Percentiles rank a stretch among this genome's conserved stretches.
Conservation (phyloP, 2,329 filamentous ascomycete genomes). For the Fusarium subglutinans region DNA sequence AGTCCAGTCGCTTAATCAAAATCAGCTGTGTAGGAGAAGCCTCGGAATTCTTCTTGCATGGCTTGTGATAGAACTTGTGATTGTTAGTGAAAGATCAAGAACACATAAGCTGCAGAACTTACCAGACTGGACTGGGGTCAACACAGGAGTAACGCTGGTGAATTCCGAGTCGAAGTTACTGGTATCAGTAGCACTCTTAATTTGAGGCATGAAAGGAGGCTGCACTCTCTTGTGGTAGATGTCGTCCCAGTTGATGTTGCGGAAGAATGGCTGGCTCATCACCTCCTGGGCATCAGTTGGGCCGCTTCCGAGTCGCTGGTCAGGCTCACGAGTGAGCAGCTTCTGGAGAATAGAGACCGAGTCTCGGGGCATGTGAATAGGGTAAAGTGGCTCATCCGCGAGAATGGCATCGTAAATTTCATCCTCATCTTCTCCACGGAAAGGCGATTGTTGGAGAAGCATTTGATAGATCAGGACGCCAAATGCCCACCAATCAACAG, state of each 20-base stretch:
- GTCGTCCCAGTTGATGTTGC: constrained; percentile 98
- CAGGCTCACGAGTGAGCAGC: constrained; percentile 92
- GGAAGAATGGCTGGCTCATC: constrained; percentile 98
- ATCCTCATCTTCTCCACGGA: constrained; percentile 98
- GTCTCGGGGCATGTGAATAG: constrained; percentile 98
- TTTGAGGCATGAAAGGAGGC: constrained; percentile 88
- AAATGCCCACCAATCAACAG: constrained; percentile 99
- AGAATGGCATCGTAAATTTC: constrained; percentile 99
- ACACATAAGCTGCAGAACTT: constrained; percentile 54
- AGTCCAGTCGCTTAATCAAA: constrained; percentile 68
- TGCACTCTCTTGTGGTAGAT: constrained; percentile 94
- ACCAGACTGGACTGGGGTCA: constrained; percentile 98
- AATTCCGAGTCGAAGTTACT: constrained; percentile 99
- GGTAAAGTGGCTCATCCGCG: constrained; percentile 95
- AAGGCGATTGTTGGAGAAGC: constrained; percentile 97
- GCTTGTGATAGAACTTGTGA: constrained; percentile 87
- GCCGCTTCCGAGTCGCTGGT: constrained; percentile 89
- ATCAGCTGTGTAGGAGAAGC: constrained; percentile 96
- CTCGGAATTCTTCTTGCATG: constrained; percentile 99
- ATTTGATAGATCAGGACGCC: constrained; percentile 99
- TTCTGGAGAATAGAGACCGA: constrained; percentile 98
- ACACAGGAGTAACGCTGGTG: constrained; percentile 95
- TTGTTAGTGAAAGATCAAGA: constrained; percentile 37
- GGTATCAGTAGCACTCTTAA: constrained; percentile 95
- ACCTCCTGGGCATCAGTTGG: constrained; percentile 98